Percentiles rank a stretch among this genome's conserved stretches.
Conservation (phyloP, 129 eudicot genomes). For the Centaurea solstitialis region DNA sequence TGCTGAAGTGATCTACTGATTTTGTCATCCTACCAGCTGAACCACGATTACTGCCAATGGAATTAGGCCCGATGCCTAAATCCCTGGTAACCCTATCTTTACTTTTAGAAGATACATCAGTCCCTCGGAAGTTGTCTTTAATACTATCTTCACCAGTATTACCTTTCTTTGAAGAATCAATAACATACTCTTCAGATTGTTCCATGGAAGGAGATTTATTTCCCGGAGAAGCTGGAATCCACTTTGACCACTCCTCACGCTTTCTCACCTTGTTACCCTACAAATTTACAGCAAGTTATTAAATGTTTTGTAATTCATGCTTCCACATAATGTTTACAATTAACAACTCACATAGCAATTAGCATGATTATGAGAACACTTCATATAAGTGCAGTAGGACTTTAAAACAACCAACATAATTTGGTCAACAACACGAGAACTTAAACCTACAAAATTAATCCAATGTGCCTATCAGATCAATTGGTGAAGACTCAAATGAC, state of each 20-base stretch:
- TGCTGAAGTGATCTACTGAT: slow-evolving; percentile 4
- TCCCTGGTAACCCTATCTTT: slow-evolving; percentile 12
- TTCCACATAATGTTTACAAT: not conserved
- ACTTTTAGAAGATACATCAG: slow-evolving; percentile 8
- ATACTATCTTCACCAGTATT: slow-evolving; percentile 25
- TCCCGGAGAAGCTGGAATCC: slow-evolving; percentile 51
- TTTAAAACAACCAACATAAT: not conserved
- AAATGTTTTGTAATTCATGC: not conserved
- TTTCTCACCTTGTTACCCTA: slow-evolving; percentile 76
- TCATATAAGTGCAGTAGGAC: not conserved
- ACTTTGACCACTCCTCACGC: slow-evolving; percentile 91
- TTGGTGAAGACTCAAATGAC: not conserved
- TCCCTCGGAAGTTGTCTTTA: slow-evolving; percentile 18
- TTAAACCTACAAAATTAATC: not conserved
- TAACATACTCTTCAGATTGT: slow-evolving; percentile 28
- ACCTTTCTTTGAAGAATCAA: slow-evolving; percentile 29
- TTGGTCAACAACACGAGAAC: not conserved
- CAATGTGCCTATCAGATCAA: not conserved
- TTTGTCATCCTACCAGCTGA: slow-evolving; percentile 11
- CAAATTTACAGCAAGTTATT: slow-evolving; percentile 1
- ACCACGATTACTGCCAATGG: not conserved
- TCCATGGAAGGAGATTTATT: slow-evolving; percentile 33
- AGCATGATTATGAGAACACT: not conserved
- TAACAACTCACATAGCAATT: not conserved
- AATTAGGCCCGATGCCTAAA: slow-evolving; percentile 13